Conservation (phyloP, 805 yeast genomes). For the Candida sithepensis region DNA sequence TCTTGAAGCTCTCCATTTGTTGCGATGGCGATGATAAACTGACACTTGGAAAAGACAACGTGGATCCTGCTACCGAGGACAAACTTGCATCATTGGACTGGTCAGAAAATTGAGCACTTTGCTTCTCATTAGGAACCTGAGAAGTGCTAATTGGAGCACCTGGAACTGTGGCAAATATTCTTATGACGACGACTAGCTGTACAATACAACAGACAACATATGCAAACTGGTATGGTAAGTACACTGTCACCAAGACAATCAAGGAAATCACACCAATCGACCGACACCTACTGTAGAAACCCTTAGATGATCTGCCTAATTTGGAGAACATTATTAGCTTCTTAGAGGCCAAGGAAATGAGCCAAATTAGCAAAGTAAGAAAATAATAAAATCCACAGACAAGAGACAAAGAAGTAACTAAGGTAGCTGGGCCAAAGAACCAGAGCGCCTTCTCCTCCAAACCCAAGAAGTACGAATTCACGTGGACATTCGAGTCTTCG, state of each 20-base stretch:
- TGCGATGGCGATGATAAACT: slow-evolving; percentile 1
- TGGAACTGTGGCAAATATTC: no score
- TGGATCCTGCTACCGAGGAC: neutral
- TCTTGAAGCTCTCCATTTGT: slow-evolving; percentile 36
- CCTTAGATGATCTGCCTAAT: slow-evolving; percentile 3
- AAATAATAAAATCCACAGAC: slow-evolving; percentile 36
- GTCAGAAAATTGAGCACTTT: neutral
- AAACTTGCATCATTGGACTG: neutral
- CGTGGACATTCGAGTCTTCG: slow-evolving; percentile 33
- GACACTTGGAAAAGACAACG: neutral
- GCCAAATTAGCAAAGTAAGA: slow-evolving; percentile 28
- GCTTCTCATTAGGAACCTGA: neutral
- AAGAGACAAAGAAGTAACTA: slow-evolving; percentile 41
- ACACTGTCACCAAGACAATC: slow-evolving; percentile 47
- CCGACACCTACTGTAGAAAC: slow-evolving; percentile 19
- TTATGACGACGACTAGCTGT: slow-evolving; percentile 53
- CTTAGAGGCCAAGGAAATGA: slow-evolving; percentile 18
- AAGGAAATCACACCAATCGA: slow-evolving; percentile 36
- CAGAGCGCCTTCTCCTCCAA: slow-evolving; percentile 52
- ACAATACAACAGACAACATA: slow-evolving; percentile 56
- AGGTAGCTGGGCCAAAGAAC: slow-evolving; percentile 58
- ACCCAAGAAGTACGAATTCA: slow-evolving; percentile 67
- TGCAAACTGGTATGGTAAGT: slow-evolving; percentile 80
- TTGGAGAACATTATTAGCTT: slow-evolving; percentile 2
- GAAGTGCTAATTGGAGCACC: no score